These are phyloP conservation scores for Rhodotorula sphaerocarpa DNA, from an alignment of 768 basidiomycete species.

Conservation along the genomic window DNA sequence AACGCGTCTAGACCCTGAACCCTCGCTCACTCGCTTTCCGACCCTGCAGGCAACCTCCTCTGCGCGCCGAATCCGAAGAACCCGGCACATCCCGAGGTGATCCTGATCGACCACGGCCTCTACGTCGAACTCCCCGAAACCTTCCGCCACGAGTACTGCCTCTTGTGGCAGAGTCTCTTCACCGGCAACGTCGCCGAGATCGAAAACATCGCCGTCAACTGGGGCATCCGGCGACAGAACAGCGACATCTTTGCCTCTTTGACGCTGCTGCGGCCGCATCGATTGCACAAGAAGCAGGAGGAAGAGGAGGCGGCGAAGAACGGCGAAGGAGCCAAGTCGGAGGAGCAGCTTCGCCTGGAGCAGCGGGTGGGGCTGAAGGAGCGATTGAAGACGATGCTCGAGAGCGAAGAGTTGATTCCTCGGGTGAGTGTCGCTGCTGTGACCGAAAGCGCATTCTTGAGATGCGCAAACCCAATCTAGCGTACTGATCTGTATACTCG, in stretches of 20 bases:
- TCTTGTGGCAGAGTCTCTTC: conserved; percentile 38
- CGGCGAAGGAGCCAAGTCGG: conserved; percentile 26
- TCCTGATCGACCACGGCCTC: conserved; percentile 85
- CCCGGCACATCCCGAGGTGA: conserved; percentile 45
- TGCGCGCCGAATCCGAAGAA: conserved; percentile 58
- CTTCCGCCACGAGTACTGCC: conserved; percentile 28
- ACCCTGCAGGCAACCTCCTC: conserved; percentile 52
- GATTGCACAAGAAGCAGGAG: conserved; percentile 24
- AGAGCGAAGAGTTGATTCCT: conserved; percentile 39
- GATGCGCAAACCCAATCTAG: not conserved
- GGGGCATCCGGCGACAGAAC: conserved; percentile 37
- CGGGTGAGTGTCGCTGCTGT: conserved; percentile 17
- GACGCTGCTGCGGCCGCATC: conserved; percentile 36
- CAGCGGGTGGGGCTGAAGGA: conserved; percentile 33
- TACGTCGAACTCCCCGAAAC: conserved; percentile 60
- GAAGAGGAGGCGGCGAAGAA: conserved; percentile 14
- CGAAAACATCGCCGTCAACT: conserved; percentile 35
- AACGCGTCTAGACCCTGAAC: too few relatives aligned
- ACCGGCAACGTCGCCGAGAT: conserved; percentile 31
- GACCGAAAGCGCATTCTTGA: too few relatives aligned
- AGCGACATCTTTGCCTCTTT: conserved; percentile 35
- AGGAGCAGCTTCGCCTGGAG: conserved; percentile 10
- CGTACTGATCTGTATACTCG: not conserved
- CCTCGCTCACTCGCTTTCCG: too few relatives aligned
- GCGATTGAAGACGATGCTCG: conserved; percentile 37